Evolutionary conservation across 805 yeast genomes (phyloP).

Genomic region (Lachancea meyersii): DNA sequence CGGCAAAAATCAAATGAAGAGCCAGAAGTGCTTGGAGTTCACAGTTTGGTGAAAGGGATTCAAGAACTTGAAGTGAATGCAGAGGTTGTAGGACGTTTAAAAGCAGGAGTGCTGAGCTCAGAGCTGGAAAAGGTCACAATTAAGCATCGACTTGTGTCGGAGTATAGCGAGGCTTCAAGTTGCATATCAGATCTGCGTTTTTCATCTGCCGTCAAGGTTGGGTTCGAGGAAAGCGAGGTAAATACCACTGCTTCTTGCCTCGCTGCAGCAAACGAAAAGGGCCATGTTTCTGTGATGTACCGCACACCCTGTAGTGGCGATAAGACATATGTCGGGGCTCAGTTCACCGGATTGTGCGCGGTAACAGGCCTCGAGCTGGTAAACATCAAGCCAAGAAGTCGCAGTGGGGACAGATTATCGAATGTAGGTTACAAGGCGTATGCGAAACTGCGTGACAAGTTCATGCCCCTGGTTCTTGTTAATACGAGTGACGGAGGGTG

Average conservation of each 20-base stretch:
- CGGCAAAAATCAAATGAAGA: neutral
- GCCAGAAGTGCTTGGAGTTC: conserved; percentile 2
- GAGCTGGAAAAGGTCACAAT: neutral
- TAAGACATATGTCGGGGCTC: neutral
- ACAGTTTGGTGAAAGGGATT: conserved; percentile 17
- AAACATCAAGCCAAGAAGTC: neutral
- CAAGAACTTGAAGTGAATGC: conserved; percentile 9
- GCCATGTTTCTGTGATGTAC: neutral
- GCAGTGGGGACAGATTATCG: neutral
- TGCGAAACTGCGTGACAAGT: neutral
- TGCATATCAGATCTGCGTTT: conserved; percentile 1
- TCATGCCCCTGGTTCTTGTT: conserved; percentile 5
- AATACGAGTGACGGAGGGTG: conserved; percentile 6
- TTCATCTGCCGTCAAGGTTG: neutral
- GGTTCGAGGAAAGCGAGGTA: neutral
- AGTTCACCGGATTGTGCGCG: neutral
- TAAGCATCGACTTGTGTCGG: conserved; percentile 1
- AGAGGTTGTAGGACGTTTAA: neutral
- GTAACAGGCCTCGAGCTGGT: neutral
- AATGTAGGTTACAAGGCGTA: neutral
- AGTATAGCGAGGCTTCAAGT: neutral
- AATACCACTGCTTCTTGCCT: neutral
- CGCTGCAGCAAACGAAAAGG: neutral
- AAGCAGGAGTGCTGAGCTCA: neutral
- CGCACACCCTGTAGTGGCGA: neutral